Percentiles rank a stretch among this genome's conserved stretches.
Evolutionary conservation across 2,329 filamentous ascomycete genomes (phyloP).

Genomic region (Podosphaera leucotricha): DNA sequence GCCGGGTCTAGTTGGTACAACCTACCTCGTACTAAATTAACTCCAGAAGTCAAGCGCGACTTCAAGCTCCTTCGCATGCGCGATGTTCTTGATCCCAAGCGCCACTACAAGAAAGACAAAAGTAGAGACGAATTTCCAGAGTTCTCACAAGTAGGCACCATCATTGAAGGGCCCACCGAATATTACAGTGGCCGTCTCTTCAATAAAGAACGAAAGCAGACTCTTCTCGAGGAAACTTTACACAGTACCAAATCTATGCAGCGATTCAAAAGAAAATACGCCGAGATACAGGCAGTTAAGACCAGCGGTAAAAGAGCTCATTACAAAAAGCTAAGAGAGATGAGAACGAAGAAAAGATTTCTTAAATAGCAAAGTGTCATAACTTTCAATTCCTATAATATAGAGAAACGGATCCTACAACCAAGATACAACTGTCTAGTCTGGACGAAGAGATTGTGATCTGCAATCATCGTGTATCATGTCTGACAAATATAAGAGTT

Average conservation of each 20-base stretch:
- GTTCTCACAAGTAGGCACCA: constrained; percentile 71
- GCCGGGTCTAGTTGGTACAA: constrained; percentile 74
- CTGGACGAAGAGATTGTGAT: no score
- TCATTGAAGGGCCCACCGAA: constrained; percentile 74
- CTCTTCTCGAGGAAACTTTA: constrained; percentile 66
- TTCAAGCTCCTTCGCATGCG: constrained; percentile 78
- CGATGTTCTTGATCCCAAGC: constrained; percentile 66
- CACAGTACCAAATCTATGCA: constrained; percentile 37
- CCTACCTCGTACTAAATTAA: constrained; percentile 62
- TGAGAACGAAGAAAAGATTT: constrained; percentile 7
- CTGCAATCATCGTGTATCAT: no score
- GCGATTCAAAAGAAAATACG: constrained; percentile 73
- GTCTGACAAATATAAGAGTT: no score
- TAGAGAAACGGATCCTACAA: no score
- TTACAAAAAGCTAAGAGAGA: constrained; percentile 54
- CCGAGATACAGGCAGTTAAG: constrained; percentile 61
- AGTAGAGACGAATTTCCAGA: constrained; percentile 45
- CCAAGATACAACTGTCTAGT: no score
- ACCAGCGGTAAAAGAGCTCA: constrained; percentile 71
- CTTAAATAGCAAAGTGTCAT: constrained; percentile 1
- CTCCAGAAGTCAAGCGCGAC: constrained; percentile 68
- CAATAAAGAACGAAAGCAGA: constrained; percentile 72
- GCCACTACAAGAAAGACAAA: constrained; percentile 38
- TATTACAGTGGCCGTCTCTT: constrained; percentile 60
- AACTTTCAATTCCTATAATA: no score